Percentiles rank a stretch among this genome's conserved stretches.
phyloP scores from a whole-genome alignment of 208 protist genomes.

The Entamoeba invadens region DNA sequence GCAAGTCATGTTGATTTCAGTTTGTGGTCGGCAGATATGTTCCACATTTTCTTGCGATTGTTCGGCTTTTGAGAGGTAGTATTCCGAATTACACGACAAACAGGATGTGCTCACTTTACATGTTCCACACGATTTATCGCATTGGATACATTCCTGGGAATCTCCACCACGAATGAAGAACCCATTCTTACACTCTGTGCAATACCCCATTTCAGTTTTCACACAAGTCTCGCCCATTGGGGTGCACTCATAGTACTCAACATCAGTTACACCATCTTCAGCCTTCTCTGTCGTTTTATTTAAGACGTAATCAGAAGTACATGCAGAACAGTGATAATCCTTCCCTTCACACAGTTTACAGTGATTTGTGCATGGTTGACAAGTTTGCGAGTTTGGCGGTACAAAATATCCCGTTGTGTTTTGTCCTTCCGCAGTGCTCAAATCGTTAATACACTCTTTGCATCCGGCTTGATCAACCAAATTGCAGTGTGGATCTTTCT shows the following conservation, averaged over 20 bases:
- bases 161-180: too few relatives aligned
- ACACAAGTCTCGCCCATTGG: background rate
- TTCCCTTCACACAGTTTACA: background rate
- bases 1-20: background rate
- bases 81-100: background rate
- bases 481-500: background rate
- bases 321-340: background rate
- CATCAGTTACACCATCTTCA: too few relatives aligned
- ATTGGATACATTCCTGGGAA: background rate
- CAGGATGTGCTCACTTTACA: background rate
- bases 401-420: background rate
- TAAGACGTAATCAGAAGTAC: background rate
- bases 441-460: background rate
- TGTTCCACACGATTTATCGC: background rate
- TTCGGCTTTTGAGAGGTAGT: background rate
- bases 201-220: background rate
- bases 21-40: background rate
- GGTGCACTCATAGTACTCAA: too few relatives aligned
- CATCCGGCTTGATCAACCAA: background rate
- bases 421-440: background rate
- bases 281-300: too few relatives aligned
- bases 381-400: background rate
- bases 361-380: background rate
- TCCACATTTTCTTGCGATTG: too few relatives aligned
- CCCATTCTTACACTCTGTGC: background rate